Conservation (phyloP, 2,329 filamentous ascomycete genomes). For the Teratosphaeria pseudoeucalypti region DNA sequence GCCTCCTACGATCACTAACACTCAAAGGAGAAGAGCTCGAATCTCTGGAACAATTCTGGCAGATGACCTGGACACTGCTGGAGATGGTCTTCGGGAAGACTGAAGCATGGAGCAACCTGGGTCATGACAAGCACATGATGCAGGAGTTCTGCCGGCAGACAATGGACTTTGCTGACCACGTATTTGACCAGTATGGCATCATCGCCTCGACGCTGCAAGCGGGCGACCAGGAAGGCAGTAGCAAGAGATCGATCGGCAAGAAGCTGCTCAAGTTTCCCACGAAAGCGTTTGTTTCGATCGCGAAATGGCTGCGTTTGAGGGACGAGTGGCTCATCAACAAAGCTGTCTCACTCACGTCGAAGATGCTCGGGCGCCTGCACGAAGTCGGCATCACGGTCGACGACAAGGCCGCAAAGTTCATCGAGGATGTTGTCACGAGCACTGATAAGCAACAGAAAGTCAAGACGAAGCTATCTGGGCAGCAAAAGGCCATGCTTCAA, state of each 20-base stretch:
- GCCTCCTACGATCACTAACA: slow-evolving; percentile 51
- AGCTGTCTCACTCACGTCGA: slow-evolving; percentile 71
- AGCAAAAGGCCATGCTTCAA: slow-evolving; percentile 75
- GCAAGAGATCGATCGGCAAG: slow-evolving; percentile 31
- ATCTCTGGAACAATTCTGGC: slow-evolving; percentile 70
- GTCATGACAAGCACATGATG: slow-evolving; percentile 67
- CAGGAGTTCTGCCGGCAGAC: slow-evolving; percentile 87
- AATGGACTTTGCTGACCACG: slow-evolving; percentile 81
- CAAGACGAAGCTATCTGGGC: slow-evolving; percentile 68
- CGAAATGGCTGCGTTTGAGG: slow-evolving; percentile 80
- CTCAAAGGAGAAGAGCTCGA: slow-evolving; percentile 47
- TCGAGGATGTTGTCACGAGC: slow-evolving; percentile 54
- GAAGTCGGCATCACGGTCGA: slow-evolving; percentile 66
- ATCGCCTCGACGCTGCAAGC: slow-evolving; percentile 60
- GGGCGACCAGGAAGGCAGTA: slow-evolving; percentile 27
- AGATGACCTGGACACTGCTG: slow-evolving; percentile 69
- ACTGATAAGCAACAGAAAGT: slow-evolving; percentile 36
- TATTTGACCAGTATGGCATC: slow-evolving; percentile 77
- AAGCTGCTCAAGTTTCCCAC: slow-evolving; percentile 56
- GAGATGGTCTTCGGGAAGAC: slow-evolving; percentile 73
- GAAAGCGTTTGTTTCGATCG: slow-evolving; percentile 55
- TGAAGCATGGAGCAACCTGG: slow-evolving; percentile 65
- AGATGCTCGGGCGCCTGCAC: slow-evolving; percentile 71
- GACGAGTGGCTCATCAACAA: slow-evolving; percentile 77
- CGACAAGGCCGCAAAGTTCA: slow-evolving; percentile 46